A percentile compares a stretch with the other conserved stretches of the same genome.
Conservation (phyloP, 164 flowering plant species). For the Litsea cubeba region DNA sequence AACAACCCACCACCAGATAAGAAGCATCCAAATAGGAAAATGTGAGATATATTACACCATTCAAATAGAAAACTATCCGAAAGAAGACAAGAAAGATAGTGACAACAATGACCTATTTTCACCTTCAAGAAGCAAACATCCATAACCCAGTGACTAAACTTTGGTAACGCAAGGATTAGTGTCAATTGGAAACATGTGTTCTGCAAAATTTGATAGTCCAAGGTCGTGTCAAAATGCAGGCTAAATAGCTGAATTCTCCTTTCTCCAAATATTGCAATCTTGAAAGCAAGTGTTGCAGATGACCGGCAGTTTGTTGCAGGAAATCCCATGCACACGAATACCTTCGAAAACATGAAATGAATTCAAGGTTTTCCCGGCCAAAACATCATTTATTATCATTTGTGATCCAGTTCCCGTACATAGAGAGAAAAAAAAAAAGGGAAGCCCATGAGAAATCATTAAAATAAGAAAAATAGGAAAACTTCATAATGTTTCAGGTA, state of each 20-base stretch:
- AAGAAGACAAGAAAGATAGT: neutral
- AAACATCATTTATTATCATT: conserved; percentile 55
- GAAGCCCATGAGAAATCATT: neutral
- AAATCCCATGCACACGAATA: conserved; percentile 83
- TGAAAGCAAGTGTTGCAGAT: conserved; percentile 25
- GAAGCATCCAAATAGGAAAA: conserved; percentile 3
- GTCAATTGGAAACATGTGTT: conserved; percentile 24
- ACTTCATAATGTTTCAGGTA: too few species aligned
- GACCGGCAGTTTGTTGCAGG: conserved; percentile 16
- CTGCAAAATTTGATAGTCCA: conserved; percentile 6
- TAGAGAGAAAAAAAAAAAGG: conserved; percentile 22
- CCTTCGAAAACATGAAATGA: conserved; percentile 72
- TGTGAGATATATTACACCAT: neutral
- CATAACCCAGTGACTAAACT: conserved; percentile 73
- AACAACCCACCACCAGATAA: conserved; percentile 14
- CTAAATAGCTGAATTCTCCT: conserved; percentile 61
- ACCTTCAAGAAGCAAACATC: conserved; percentile 86
- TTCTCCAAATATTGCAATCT: conserved; percentile 70
- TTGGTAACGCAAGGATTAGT: conserved; percentile 48
- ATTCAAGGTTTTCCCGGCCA: conserved; percentile 30
- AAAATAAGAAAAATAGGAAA: neutral
- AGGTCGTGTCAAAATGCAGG: conserved; percentile 23
- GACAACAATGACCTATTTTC: neutral
- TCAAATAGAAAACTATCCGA: neutral
- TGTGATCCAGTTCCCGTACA: conserved; percentile 80